phyloP scores from a whole-genome alignment of 2,329 filamentous ascomycete genomes.

The Sphaceloma murrayae region DNA sequence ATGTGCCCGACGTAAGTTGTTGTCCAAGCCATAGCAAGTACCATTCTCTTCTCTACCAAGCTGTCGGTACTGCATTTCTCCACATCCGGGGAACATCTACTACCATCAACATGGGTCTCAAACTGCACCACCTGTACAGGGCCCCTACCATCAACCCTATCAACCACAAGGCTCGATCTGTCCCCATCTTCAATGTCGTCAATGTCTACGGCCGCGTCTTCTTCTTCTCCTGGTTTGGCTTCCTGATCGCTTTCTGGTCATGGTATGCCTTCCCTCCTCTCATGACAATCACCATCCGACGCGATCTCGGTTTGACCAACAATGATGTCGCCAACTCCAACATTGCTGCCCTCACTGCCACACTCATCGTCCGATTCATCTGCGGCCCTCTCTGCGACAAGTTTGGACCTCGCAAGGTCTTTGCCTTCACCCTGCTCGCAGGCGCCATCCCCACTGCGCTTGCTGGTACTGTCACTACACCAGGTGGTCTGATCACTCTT shows the following conservation, averaged over 20 bases:
- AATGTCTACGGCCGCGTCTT: conserved; percentile 73
- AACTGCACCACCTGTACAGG: conserved; percentile 28
- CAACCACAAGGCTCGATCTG: conserved; percentile 66
- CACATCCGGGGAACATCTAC: neutral
- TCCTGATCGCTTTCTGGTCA: conserved; percentile 74
- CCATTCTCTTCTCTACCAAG: neutral
- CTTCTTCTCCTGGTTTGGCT: conserved; percentile 72
- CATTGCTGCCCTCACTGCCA: conserved; percentile 64
- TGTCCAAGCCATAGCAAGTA: neutral
- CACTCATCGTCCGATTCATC: conserved; percentile 61
- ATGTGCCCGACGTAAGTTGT: neutral
- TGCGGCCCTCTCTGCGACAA: conserved; percentile 70
- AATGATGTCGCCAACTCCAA: conserved; percentile 75
- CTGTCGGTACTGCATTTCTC: conserved; percentile 9
- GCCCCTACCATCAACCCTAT: conserved; percentile 67
- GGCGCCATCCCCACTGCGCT: conserved; percentile 70
- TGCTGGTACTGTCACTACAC: conserved; percentile 60
- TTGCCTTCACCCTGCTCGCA: conserved; percentile 57
- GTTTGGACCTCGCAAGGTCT: conserved; percentile 67
- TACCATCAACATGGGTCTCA: conserved; percentile 15
- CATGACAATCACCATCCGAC: conserved; percentile 63
- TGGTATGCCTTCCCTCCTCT: conserved; percentile 80
- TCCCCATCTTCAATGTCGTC: conserved; percentile 65
- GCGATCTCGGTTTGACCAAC: conserved; percentile 60
- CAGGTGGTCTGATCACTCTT: conserved; percentile 53